Evolutionary conservation across 129 eudicot genomes (phyloP).

Genomic region (Helianthus annuus): HanXRQr2.0-SUNRISE NC_035447.2:140039861-140040360

Average conservation of each 20-base stretch:
- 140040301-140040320: not conserved
- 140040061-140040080: constrained; percentile 2
- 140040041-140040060: not conserved
- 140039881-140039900: constrained; percentile 45
- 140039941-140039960: constrained; percentile 60
- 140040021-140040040: not conserved
- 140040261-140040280: not conserved
- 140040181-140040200: too few relatives aligned
- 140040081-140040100: not conserved
- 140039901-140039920: constrained; percentile 83
- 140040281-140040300: too few relatives aligned
- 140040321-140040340: not conserved
- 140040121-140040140: not conserved
- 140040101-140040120: not conserved
- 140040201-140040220: too few relatives aligned
- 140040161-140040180: not conserved
- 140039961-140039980: constrained; percentile 91
- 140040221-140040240: too few relatives aligned
- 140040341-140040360: too few relatives aligned
- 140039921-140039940: constrained; percentile 87
- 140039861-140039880: not conserved
- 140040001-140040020: not conserved
- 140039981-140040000: constrained; percentile 63
- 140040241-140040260: too few relatives aligned
- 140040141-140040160: not conserved